Base-by-base conservation (phyloP, 225 moss, liverwort and hornwort species). In the Lunularia cruciata region DNA sequence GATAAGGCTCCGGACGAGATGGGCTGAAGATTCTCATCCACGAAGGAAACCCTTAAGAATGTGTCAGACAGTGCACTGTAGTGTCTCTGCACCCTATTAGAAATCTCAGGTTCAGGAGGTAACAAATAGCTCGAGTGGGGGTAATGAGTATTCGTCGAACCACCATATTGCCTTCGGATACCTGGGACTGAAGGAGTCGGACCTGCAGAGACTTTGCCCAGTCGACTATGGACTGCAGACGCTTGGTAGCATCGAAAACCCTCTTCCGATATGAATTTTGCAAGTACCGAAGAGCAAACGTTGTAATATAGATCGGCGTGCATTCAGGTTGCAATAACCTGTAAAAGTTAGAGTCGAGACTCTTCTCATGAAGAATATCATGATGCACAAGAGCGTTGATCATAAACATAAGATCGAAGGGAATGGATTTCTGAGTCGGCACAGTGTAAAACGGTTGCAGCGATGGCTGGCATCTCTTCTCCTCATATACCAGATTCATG, bases 21-120 rank as follows among this genome's bases (percentile, higher is more conserved):
- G 13, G 53, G 48, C 40, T 60, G 76, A 49, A 84, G 32, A 64
- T 88, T 81, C 60, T 98, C 96, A 60, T 98, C 96, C 54, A 76
- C 13, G 55, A 98, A 98, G 2, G 90, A 81, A 3, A 98, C 96
- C 69, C 96, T 75, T 43, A 98, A 65, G 60, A 98, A 98, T 20
- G 85, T 75, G 63, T 98, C 92, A 0, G 89, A 79, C 1, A 79
- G 19, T 3, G 4, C 13, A 3, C 63, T 77, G 64, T 78, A 96
- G 67, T 92, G 84, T 4, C 96, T 78, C 2, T 90, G 57, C 2
- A 98, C 92, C 39, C 96, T 70, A 55, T 98, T 98, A 11, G 96
- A 92, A 70, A 84, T 74, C 69, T 92, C 90, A 14, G 83, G 39
- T 48, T 87, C 84, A 16, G 92, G 92, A n/a, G 79, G 67, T 59